Evolutionary conservation across 2,329 filamentous ascomycete species (phyloP), one percentile per base, ranked within the genome.

Genomic region (Apiospora phragmitis): DNA sequence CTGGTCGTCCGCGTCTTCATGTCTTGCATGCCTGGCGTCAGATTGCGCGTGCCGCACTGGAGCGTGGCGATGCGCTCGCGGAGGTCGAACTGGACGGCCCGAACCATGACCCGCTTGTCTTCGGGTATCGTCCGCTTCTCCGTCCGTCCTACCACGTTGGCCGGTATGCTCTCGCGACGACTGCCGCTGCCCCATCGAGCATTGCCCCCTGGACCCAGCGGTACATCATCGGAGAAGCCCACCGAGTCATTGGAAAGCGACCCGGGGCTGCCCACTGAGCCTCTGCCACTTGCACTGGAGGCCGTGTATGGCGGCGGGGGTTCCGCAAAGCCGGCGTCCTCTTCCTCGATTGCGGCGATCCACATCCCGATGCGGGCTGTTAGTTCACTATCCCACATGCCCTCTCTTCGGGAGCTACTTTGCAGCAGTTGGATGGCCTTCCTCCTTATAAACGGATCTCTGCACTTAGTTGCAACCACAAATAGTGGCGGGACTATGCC

Each of bases 331-430:
- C 73, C 70, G 11, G 81, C 80, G 3, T 84, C 82, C 8, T 82
- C 83, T 74, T 90, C 88, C 74, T 90, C 88, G 21, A 89, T 82
- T 11, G 83, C 79, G 77, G 87, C 84, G 47, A 90, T 82, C 87
- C 87, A 90, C 71, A 82, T 82, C 65, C 84, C 85, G 73, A 90
- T 89, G 9, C 84, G 84, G 1, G 88, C 87, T 14, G 85, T 83
- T 71, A 90, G 82, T 73, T 88, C 85, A 74, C 87, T 90, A 75
- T 93, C 90, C 91, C 91, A 93, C 85, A 92, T 90, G 29, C 89
- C 90, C 79, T 93, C 91, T 67, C 90, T 83, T 65, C 90, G 84
- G 9, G 89, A 86, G 75, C 87, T 90, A 74, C 85, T 88, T 68
- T 85, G 83, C 70, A 93, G 80, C 47, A 93, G 79, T 77, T 88